Conservation (phyloP, 2,329 filamentous ascomycete genomes). For the Huntiella savannae region DNA sequence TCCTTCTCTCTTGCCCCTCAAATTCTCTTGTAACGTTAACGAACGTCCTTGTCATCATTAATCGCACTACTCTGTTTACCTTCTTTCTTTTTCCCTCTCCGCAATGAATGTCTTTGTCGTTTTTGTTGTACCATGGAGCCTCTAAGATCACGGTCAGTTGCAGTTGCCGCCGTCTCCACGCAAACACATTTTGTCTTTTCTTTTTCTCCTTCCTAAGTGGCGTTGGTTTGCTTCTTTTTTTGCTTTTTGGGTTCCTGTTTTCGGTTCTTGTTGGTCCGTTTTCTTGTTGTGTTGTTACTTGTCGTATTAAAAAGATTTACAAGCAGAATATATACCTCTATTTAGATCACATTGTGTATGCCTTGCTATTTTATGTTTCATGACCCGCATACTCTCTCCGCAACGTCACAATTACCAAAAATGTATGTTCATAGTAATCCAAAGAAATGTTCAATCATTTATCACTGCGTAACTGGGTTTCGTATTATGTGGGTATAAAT, state of each 20-base stretch:
- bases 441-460: background rate
- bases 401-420: background rate
- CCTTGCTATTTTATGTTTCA: too few relatives aligned
- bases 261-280: background rate
- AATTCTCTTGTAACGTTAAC: background rate
- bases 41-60: background rate
- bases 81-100: background rate
- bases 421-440: background rate
- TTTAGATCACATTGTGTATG: too few relatives aligned
- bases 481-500: slow-evolving; percentile 12
- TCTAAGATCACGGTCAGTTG: background rate
- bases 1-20: background rate
- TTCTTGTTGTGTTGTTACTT: background rate
- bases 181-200: background rate
- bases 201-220: background rate
- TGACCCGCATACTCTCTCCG: too few relatives aligned
- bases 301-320: background rate
- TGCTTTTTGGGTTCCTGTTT: background rate
- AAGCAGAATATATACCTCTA: too few relatives aligned
- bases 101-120: too few relatives aligned
- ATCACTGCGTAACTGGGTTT: slow-evolving; percentile 9
- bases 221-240: background rate
- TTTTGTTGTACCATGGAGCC: background rate
- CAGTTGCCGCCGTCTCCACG: background rate
- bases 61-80: background rate